Conservation (phyloP, 345 rosid genomes). For the Salix suchowensis region DNA sequence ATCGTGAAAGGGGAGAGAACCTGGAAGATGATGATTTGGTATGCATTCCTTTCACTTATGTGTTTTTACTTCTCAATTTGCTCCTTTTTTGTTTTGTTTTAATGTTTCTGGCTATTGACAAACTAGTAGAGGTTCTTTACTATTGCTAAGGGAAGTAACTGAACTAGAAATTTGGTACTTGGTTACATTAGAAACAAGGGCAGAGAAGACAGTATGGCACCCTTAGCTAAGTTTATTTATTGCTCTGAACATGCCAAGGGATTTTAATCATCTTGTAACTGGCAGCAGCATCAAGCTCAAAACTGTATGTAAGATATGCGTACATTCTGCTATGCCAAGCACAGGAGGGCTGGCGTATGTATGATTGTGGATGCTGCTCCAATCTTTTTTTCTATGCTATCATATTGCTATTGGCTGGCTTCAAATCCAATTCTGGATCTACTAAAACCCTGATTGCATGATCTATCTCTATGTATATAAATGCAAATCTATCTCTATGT, state of each 20-base stretch:
- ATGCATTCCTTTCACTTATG: background rate
- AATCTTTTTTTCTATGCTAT: background rate
- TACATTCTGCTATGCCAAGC: background rate
- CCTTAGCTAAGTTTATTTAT: background rate
- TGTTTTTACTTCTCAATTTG: background rate
- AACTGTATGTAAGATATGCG: background rate
- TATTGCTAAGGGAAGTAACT: background rate
- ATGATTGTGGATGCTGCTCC: background rate
- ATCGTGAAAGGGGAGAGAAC: conserved; percentile 22
- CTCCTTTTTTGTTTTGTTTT: background rate
- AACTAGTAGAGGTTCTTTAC: background rate
- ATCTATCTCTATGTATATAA: background rate
- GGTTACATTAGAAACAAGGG: background rate
- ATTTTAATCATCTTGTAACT: background rate
- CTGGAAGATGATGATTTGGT: conserved; percentile 35
- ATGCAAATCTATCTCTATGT: background rate
- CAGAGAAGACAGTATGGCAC: background rate
- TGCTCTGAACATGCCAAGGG: background rate
- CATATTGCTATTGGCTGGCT: background rate
- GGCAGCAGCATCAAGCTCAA: background rate
- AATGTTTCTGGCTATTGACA: background rate
- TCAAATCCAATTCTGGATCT: background rate
- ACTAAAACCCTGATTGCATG: background rate
- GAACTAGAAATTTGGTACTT: background rate
- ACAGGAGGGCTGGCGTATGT: background rate